Evolutionary conservation across 2,329 filamentous ascomycete species (phyloP).

Genomic region (Venturia carpophila): DNA sequence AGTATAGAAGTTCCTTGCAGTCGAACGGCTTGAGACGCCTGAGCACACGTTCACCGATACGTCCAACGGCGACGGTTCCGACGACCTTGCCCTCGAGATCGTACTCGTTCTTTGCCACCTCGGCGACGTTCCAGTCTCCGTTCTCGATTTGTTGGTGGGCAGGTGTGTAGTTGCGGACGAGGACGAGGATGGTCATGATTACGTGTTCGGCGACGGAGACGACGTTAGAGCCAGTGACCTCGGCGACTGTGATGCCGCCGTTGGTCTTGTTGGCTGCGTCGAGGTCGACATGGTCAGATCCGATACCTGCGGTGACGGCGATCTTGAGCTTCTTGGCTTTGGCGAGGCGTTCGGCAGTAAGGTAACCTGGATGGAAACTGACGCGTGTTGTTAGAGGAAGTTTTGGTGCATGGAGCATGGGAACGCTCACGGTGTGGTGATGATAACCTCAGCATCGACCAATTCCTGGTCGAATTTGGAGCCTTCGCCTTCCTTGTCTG

Average conservation of each 20-base stretch:
- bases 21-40: constrained; percentile 94
- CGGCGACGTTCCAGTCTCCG: constrained; percentile 94
- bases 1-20: constrained; percentile 99
- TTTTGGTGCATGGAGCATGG: background rate
- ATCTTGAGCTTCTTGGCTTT: constrained; percentile 99
- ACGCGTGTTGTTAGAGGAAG: background rate
- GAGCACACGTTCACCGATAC: constrained; percentile 96
- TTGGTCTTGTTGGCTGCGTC: constrained; percentile 98
- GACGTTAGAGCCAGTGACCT: constrained; percentile 97
- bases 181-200: constrained; percentile 93
- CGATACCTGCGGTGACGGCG: constrained; percentile 93
- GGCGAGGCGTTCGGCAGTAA: constrained; percentile 89
- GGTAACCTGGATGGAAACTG: constrained; percentile 97
- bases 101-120: constrained; percentile 95
- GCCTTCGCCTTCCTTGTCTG: constrained; percentile 91
- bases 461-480: constrained; percentile 94
- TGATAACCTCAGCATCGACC: constrained; percentile 95
- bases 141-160: constrained; percentile 86
- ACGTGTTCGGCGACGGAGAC: constrained; percentile 99
- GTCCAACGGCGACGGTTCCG: constrained; percentile 92
- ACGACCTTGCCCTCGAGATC: constrained; percentile 97
- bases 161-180: constrained; percentile 97
- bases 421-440: constrained; percentile 77
- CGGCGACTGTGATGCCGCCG: constrained; percentile 90
- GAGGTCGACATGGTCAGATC: constrained; percentile 96